These are phyloP conservation scores for Pichia cactophila DNA, from an alignment of 1,139 yeast genomes.

Conservation along the genomic window DNA sequence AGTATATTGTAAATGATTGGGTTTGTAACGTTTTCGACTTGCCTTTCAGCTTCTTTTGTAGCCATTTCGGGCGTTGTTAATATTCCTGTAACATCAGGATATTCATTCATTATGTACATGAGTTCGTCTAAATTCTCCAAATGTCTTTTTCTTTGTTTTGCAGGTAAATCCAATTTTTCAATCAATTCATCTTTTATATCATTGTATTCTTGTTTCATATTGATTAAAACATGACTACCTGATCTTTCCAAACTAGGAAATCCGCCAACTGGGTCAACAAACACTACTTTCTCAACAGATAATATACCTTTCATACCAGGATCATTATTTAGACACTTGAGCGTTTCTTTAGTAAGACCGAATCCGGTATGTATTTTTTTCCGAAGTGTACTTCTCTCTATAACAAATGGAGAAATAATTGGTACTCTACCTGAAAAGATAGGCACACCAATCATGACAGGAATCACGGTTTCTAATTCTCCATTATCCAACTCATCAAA, in stretches of 20 bases:
- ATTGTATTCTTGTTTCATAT: slow-evolving; percentile 73
- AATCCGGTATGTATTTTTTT: slow-evolving; percentile 33
- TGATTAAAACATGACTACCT: slow-evolving; percentile 82
- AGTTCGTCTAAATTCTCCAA: slow-evolving; percentile 47
- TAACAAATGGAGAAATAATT: slow-evolving; percentile 52
- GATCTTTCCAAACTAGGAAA: slow-evolving; percentile 80
- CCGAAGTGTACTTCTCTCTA: slow-evolving; percentile 33
- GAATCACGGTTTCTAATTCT: slow-evolving; percentile 23
- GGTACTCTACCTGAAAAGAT: slow-evolving; percentile 44
- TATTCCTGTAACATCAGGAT: slow-evolving; percentile 42
- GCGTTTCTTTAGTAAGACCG: slow-evolving; percentile 30
- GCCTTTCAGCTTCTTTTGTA: slow-evolving; percentile 49
- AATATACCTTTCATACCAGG: slow-evolving; percentile 28
- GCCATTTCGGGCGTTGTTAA: slow-evolving; percentile 45
- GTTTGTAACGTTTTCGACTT: slow-evolving; percentile 53
- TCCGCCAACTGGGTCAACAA: slow-evolving; percentile 79
- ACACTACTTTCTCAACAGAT: slow-evolving; percentile 71
- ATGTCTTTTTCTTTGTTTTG: slow-evolving; percentile 42
- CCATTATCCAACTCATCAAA: slow-evolving; percentile 25
- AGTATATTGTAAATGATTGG: slow-evolving; percentile 84
- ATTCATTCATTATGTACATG: slow-evolving; percentile 39
- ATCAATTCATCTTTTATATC: slow-evolving; percentile 57
- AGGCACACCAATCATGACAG: slow-evolving; percentile 32
- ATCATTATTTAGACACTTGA: slow-evolving; percentile 24
- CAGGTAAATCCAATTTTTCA: slow-evolving; percentile 41